phyloP scores from a whole-genome alignment of 129 eudicot species.

The Scalesia atractyloides region DNA sequence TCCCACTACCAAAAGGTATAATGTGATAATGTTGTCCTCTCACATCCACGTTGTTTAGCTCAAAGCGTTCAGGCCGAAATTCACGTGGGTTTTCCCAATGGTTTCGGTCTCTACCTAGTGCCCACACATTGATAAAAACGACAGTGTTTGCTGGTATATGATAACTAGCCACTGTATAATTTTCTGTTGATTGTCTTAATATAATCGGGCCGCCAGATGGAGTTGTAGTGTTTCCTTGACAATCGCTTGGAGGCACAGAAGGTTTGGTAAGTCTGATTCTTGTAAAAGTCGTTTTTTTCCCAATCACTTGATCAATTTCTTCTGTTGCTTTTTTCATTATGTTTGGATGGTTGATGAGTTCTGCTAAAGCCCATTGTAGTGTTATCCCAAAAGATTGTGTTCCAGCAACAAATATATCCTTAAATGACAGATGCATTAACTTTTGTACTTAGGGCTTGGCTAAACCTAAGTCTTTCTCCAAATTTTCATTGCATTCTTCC shows the following conservation, averaged over 20 bases:
- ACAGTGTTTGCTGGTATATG: slow-evolving; percentile 23
- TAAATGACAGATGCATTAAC: not conserved
- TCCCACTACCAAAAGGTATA: slow-evolving; percentile 43
- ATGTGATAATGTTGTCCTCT: slow-evolving; percentile 31
- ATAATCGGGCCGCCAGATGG: slow-evolving; percentile 28
- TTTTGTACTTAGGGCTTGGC: no score
- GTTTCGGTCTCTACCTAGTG: slow-evolving; percentile 32
- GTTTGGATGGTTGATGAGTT: slow-evolving; percentile 38
- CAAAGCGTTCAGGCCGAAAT: slow-evolving; percentile 32
- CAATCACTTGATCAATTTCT: slow-evolving; percentile 28
- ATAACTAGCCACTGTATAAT: slow-evolving; percentile 30
- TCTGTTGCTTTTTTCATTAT: slow-evolving; percentile 28
- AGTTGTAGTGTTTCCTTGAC: slow-evolving; percentile 37
- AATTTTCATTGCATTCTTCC: no score
- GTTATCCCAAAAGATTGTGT: slow-evolving; percentile 29
- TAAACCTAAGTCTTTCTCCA: no score
- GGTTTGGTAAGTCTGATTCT: slow-evolving; percentile 40
- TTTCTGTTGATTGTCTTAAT: slow-evolving; percentile 27
- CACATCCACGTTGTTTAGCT: not conserved
- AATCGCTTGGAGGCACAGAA: slow-evolving; percentile 32
- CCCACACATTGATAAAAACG: slow-evolving; percentile 32
- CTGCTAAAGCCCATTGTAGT: slow-evolving; percentile 35
- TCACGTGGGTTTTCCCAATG: slow-evolving; percentile 35
- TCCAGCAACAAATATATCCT: slow-evolving; percentile 41
- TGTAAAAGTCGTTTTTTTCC: slow-evolving; percentile 26